Evolutionary conservation across 2,329 filamentous ascomycete species (phyloP).

Genomic region (Fusarium decemcellulare): DNA sequence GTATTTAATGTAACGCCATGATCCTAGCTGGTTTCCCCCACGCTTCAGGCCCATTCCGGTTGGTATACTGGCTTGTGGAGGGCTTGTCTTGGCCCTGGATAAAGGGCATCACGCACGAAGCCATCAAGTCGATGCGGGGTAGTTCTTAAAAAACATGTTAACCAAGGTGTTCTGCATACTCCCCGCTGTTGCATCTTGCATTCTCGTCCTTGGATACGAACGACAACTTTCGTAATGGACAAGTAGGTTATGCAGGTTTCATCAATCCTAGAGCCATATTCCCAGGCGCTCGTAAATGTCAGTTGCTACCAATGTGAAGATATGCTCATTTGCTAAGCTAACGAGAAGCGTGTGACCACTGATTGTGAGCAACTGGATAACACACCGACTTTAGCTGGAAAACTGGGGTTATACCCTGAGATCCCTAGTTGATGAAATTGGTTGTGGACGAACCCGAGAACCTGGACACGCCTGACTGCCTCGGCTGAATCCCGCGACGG

Average conservation of each 20-base stretch:
- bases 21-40: conserved; percentile 4
- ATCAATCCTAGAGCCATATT: conserved; percentile 46
- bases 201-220: conserved; percentile 32
- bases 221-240: too few species aligned
- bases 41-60: background rate
- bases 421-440: too few species aligned
- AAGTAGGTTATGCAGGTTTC: conserved; percentile 54
- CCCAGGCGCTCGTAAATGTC: conserved; percentile 47
- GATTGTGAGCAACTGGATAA: too few species aligned
- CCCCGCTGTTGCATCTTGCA: conserved; percentile 29
- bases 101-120: background rate
- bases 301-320: background rate
- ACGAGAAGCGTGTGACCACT: background rate
- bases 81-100: background rate
- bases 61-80: background rate
- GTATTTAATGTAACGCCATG: conserved; percentile 42
- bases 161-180: background rate
- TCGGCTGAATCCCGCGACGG: too few species aligned
- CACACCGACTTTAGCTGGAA: too few species aligned
- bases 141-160: too few species aligned
- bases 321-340: background rate
- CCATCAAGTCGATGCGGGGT: too few species aligned
- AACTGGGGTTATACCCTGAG: too few species aligned
- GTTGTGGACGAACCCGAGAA: too few species aligned
- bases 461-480: too few species aligned